Conservation (phyloP, 441 rosid genomes). For the Manihot esculenta region DNA sequence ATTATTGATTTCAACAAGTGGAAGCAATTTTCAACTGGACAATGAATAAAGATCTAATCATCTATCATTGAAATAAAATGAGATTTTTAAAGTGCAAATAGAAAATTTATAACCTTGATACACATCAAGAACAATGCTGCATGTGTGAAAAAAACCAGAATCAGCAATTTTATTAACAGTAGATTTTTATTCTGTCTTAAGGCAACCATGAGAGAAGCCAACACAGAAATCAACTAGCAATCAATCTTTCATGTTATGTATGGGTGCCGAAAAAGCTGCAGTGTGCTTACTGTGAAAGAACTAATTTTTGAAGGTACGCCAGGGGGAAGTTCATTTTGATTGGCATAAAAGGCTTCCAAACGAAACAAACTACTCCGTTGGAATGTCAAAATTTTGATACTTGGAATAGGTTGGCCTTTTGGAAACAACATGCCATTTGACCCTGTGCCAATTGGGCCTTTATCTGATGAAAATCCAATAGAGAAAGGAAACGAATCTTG, state of each 20-base stretch:
- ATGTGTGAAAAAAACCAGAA: background rate
- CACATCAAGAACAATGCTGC: background rate
- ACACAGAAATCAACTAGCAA: background rate
- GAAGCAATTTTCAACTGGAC: background rate
- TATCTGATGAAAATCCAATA: slow-evolving; percentile 45
- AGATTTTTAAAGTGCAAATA: background rate
- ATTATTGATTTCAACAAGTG: background rate
- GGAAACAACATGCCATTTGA: slow-evolving; percentile 43
- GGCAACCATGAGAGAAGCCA: slow-evolving; percentile 5
- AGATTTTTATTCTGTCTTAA: background rate
- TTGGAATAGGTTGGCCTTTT: slow-evolving; percentile 51
- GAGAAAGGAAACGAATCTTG: slow-evolving; percentile 59
- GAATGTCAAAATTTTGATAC: slow-evolving; percentile 44
- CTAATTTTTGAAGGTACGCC: slow-evolving; percentile 45
- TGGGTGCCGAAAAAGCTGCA: background rate
- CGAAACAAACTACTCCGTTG: slow-evolving; percentile 35
- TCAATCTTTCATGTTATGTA: background rate
- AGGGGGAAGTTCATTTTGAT: slow-evolving; percentile 45
- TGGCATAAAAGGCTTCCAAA: slow-evolving; percentile 50
- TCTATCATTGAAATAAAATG: background rate
- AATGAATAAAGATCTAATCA: background rate
- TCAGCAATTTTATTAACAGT: background rate
- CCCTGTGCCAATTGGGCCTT: slow-evolving; percentile 27
- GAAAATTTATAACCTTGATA: background rate
- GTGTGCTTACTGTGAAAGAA: slow-evolving; percentile 40